phyloP scores from a whole-genome alignment of 805 yeast species.

The Candida qinlingensis region DNA sequence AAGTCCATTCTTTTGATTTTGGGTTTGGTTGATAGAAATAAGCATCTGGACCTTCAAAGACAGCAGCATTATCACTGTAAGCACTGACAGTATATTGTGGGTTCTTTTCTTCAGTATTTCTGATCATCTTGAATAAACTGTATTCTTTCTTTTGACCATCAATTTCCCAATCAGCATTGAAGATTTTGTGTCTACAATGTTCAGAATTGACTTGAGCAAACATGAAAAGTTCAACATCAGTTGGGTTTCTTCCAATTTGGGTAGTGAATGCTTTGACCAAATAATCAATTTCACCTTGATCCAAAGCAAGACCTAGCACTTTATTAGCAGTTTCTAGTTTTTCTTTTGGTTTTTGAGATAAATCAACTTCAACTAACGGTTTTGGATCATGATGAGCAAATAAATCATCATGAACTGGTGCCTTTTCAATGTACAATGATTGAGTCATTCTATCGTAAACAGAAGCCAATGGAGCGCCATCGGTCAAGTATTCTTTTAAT shows the following conservation, averaged over 20 bases:
- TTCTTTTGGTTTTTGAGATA: slow-evolving; percentile 44
- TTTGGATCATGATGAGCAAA: slow-evolving; percentile 78
- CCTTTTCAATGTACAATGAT: slow-evolving; percentile 46
- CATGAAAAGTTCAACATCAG: slow-evolving; percentile 97
- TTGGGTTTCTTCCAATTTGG: slow-evolving; percentile 79
- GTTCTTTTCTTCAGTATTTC: slow-evolving; percentile 80
- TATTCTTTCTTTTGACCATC: slow-evolving; percentile 72
- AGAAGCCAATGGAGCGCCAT: slow-evolving; percentile 57
- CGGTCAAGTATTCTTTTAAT: slow-evolving; percentile 45
- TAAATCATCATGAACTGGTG: slow-evolving; percentile 65
- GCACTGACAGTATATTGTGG: slow-evolving; percentile 88
- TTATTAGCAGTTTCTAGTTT: slow-evolving; percentile 73
- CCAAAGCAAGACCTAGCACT: slow-evolving; percentile 88
- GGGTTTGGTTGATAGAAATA: slow-evolving; percentile 76
- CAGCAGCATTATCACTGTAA: slow-evolving; percentile 97
- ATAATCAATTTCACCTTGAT: slow-evolving; percentile 88
- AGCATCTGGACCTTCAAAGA: slow-evolving; percentile 78
- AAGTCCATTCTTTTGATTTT: slow-evolving; percentile 63
- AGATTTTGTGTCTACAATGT: slow-evolving; percentile 98
- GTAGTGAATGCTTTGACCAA: slow-evolving; percentile 76
- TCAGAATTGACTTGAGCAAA: slow-evolving; percentile 99
- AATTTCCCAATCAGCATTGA: slow-evolving; percentile 97
- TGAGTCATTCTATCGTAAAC: slow-evolving; percentile 96
- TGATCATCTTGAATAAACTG: slow-evolving; percentile 88
- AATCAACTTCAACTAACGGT: slow-evolving; percentile 73